Conservation (phyloP, 1,139 yeast genomes). For the Geotrichum siamense region DNA sequence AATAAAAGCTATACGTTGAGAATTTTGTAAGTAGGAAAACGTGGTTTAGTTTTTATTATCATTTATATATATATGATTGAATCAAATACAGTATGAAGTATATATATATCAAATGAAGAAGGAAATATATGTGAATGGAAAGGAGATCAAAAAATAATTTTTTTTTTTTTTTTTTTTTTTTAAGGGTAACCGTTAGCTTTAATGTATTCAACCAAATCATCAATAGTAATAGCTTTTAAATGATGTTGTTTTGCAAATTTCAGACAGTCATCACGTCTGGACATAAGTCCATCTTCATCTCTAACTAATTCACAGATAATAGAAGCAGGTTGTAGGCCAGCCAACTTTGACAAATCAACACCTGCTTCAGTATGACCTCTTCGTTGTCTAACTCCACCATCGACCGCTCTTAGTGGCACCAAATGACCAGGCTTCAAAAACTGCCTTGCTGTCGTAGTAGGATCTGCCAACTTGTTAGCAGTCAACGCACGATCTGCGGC, state of each 20-base stretch:
- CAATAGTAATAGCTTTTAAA: slow-evolving; percentile 73
- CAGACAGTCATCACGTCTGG: slow-evolving; percentile 82
- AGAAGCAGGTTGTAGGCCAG: slow-evolving; percentile 79
- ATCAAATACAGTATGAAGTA: too few relatives aligned
- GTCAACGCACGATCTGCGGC: slow-evolving; percentile 93
- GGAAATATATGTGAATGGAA: not conserved
- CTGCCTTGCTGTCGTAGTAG: slow-evolving; percentile 49
- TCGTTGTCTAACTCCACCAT: slow-evolving; percentile 74
- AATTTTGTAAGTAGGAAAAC: too few relatives aligned
- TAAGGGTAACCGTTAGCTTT: slow-evolving; percentile 13
- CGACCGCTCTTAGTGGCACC: slow-evolving; percentile 84
- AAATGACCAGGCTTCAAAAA: slow-evolving; percentile 91
- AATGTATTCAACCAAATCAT: slow-evolving; percentile 59
- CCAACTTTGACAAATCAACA: slow-evolving; percentile 72
- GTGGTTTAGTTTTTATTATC: too few relatives aligned
- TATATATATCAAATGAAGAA: not conserved
- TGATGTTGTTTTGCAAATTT: slow-evolving; percentile 56
- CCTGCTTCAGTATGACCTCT: slow-evolving; percentile 99
- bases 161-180: not conserved
- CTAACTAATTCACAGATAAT: slow-evolving; percentile 91
- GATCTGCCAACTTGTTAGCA: slow-evolving; percentile 60
- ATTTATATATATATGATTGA: slow-evolving; percentile 1
- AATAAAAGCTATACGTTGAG: too few relatives aligned
- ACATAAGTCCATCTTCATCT: slow-evolving; percentile 93
- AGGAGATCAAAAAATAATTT: not conserved